Evolutionary conservation across 345 rosid genomes (phyloP), one percentile per base, ranked within the genome.

Genomic region (Brassica nigra): DNA sequence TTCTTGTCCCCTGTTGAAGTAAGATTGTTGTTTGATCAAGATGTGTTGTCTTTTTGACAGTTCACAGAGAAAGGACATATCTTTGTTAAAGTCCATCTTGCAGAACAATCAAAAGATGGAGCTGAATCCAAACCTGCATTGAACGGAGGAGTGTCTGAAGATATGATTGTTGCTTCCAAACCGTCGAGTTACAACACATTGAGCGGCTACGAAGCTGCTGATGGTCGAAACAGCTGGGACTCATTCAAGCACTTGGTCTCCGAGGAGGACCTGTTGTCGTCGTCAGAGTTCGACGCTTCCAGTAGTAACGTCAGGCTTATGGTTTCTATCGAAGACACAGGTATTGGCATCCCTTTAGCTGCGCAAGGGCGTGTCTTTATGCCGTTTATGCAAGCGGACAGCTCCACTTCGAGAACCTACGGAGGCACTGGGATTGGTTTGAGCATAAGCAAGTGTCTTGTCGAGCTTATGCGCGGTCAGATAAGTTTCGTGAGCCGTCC

Each of bases 351-450:
- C 78, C 99, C 99, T 23, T 77, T 90, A 54, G 66, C 44, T 12
- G 99, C 98, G 14, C 99, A 95, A 72, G 90, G 89, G 23, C 91
- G 96, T 20, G 94, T 95, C 36, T 95, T 95, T 81, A 89, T 84
- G 89, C 99, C 99, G 28, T 95, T 95, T 76, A 87, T 95, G 93
- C 99, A 95, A 86, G 99, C 98, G 14, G 99, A 93, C 74, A 93
- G 98, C 83, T 95, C 99, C 27, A 95, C 97, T 47, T 95, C 99
- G 33, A 87, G 99, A 81, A 83, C 84, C 65, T 88, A 87, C 54
- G 99, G 99, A 54, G 99, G 99, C 67, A 95, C 99, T 0, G 99
- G 99, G 16, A 95, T 95, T 81, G 99, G 99, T 62, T 86, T 95
- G 86, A 95, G 99, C 81, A 95, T 95, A 68, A 93, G 94, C 69